Base-by-base conservation (phyloP, 2,329 filamentous ascomycete species). In the Trichoderma endophyticum region DNA sequence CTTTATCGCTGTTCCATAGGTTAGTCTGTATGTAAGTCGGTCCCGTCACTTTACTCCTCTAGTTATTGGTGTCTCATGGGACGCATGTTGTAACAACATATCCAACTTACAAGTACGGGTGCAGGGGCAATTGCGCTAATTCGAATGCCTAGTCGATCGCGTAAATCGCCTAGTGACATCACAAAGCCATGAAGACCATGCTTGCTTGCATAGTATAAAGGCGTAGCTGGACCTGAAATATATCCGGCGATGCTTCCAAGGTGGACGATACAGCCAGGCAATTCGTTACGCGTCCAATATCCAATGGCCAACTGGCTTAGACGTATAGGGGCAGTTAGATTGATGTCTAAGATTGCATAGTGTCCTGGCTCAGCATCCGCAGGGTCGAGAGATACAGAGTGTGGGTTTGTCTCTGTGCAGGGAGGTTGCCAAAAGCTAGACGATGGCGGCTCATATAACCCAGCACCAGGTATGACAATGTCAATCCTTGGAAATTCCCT, bases 201-300 rank as follows among this genome's bases (percentile, higher is more conserved):
- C 77, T 83, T 83, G 71, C 78, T 81, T 6, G 81, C 78, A 62
- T 78, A 76, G 71, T 83, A 82, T 43, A 83, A 72, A 14, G 82
- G 82, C 9, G 79, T 79, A 24, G 76, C 75, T 28, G 80, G 75
- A 7, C 70, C 74, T 3, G 75, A 73, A 3, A 75, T 43, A 21
- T 63, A 59, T n/a, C 67, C 57, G 36, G 57, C 57, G 14, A 63
- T 48, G 60, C 67, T 70, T 21, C 36, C 26, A n/a, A 70, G n/a
- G 14, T 70, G 57, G 15, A 62, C 72, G 39, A 83, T 67, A 48
- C 75, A 77, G 1, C 80, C 81, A 4, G 74, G 73, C 15, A 73
- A 21, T 66, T 76, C 77, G 48, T 72, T 75, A 72, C 75, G 75
- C 11, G 79, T 81, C 81, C 82, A 83, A 72, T 82, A 73, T 6